Base-by-base conservation (phyloP, 805 yeast genomes). In the Ogataea pini region DNA sequence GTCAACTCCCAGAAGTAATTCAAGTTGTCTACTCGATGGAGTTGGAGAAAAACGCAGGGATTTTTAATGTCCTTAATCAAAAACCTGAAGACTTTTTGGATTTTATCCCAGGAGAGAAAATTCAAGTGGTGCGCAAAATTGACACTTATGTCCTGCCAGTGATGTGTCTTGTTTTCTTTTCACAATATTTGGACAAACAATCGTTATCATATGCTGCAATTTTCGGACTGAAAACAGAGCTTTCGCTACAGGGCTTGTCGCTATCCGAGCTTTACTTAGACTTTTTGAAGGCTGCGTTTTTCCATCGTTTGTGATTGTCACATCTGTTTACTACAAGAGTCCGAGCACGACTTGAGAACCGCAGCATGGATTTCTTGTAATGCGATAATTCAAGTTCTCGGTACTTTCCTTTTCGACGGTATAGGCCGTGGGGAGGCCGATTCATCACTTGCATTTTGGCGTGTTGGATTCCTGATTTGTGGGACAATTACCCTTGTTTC, bases 291-390 rank as follows among this genome's bases (percentile, higher is more conserved):
- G 78, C 34, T 70, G 75, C 22, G 73, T 81, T 17, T 72, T 80
- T n/a, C 86, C 87, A 1, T 77, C 79, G 4, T 75, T 73, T 62
- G 74, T 78, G 17, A 69, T 80, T 17, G 57, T 80, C 32, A 78
- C 82, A 7, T 58, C 77, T 31, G 83, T 79, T 56, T 82, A 78
- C 72, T 82, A 80, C 70, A 45, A 27, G 60, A 56, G 28, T 64
- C 68, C 36, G 79, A 76, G 50, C 77, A 71, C 38, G 73, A 72
- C 51, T 53, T 69, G 9, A 65, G 78, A 57, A 65, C 73, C 25
- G 64, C 71, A 24, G 56, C 76, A 20, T 80, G 75, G 71, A 67
- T 72, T 59, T 65, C 68, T 36, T 53, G 59, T 36, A 57, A 57
- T 17, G 60, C 61, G 19, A 52, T 72, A n/a, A 82, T 81, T 51